Conservation (phyloP, 2,329 filamentous ascomycete genomes). For the Ceratocystis smalleyi region DNA sequence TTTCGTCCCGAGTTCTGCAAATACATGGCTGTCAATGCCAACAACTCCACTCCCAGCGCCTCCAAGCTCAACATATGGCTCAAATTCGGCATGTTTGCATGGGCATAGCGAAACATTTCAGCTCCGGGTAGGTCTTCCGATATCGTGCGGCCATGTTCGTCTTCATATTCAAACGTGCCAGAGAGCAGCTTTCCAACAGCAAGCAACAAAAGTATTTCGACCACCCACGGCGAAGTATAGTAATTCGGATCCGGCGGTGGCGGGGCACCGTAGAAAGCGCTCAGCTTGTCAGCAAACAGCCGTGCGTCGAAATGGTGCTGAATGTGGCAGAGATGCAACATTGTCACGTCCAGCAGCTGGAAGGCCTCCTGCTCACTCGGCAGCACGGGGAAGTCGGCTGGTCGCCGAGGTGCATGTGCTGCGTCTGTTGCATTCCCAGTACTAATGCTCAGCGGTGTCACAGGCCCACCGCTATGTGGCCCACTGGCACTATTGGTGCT, state of each 20-base stretch:
- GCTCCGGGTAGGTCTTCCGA: slow-evolving; percentile 15
- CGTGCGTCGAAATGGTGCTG: slow-evolving; percentile 21
- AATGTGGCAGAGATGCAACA: slow-evolving; percentile 20
- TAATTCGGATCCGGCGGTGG: slow-evolving; percentile 5
- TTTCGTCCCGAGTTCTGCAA: slow-evolving; percentile 16
- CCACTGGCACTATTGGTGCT: not conserved
- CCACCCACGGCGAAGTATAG: slow-evolving; percentile 15
- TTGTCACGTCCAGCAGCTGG: slow-evolving; percentile 18
- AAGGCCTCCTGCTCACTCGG: slow-evolving; percentile 18
- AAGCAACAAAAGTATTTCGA: slow-evolving; percentile 15
- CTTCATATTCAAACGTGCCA: slow-evolving; percentile 12
- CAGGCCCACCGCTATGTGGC: slow-evolving; percentile 7
- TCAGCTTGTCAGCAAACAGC: slow-evolving; percentile 14
- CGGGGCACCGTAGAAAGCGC: slow-evolving; percentile 9
- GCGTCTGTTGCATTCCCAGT: not conserved
- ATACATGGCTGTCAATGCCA: slow-evolving; percentile 19
- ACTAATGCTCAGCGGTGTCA: not conserved
- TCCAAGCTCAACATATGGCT: slow-evolving; percentile 21
- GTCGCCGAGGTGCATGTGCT: not conserved
- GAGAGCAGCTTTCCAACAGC: slow-evolving; percentile 15
- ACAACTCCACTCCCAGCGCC: slow-evolving; percentile 22
- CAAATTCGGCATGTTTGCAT: slow-evolving; percentile 21
- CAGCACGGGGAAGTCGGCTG: slow-evolving; percentile 9
- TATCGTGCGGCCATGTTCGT: slow-evolving; percentile 11
- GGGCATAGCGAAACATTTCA: slow-evolving; percentile 18